Base-by-base conservation (phyloP, 352 stramenopile genomes). In the Phytophthora hybrid region DNA sequence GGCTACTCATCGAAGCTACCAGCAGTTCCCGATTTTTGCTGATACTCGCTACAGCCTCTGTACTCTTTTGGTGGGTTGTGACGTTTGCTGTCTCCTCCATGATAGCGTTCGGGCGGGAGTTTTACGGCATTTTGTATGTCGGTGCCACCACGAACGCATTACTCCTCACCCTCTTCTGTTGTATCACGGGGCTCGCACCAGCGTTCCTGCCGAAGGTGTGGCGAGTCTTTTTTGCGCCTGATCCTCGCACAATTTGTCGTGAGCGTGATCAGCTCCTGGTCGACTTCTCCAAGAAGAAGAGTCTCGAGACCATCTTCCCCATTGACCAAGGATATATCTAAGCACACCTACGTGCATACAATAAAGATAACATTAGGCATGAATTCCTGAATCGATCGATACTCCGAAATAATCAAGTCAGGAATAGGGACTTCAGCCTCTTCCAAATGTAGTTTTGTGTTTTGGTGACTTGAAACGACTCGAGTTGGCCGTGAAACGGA, bases 101-200 rank as follows among this genome's bases (percentile, higher is more conserved):
- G 18, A 64, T 89, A 14, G 73, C 78, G 4, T 92, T 92, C 51
- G 80, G 84, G 1, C 82, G 83, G 26, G 81, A 91, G 60, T 90
- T 92, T 61, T 93, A 89, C 54, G 79, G 81, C 7, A 82, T 91
- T 54, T 37, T 92, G 16, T 76, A 67, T 29, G 74, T 85, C 23
- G 82, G 80, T 6, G 73, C 66, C 4, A 61, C 82, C 65, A 84
- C 82, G 6, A 82, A 86, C 11, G 63, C 84, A 8, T 69, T 81
- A 4, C 63, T 91, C 0, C 69, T 83, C 26, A 79, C 71, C 1
- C 13, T 74, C 1, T 77, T 89, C 31, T 87, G 78, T 59, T 72
- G 66, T 0, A 63, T 77, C 29, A 52, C 69, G 3, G 80, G 80
- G 14, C 58, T 89, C 18, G 54, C 74, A 6, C 44, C 77, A n/a